A percentile compares a stretch with the other conserved stretches of the same genome.
These are phyloP conservation scores for Tricholomella constricta DNA, from an alignment of 768 basidiomycete species.

Conservation along the genomic window DNA sequence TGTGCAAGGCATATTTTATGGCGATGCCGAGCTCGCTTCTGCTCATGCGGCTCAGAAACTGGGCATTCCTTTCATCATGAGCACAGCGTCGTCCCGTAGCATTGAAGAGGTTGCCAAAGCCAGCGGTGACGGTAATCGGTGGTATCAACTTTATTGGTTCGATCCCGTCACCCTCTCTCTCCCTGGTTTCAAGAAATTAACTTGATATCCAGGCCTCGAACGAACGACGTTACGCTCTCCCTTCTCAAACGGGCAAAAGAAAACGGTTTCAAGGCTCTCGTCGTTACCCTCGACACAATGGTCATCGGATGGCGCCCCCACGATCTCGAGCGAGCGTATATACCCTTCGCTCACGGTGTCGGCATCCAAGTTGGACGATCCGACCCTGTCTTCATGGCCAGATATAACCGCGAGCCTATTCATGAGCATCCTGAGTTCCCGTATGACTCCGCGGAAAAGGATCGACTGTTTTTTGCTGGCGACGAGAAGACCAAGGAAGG, in stretches of 20 bases:
- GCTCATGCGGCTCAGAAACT: conserved; percentile 66
- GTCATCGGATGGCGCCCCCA: conserved; percentile 75
- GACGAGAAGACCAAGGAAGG: conserved; percentile 45
- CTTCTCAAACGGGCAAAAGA: conserved; percentile 66
- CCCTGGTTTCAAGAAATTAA: neutral
- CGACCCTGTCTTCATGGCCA: conserved; percentile 79
- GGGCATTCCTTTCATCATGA: conserved; percentile 71
- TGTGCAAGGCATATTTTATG: conserved; percentile 72
- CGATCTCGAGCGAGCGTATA: conserved; percentile 64
- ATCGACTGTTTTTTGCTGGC: conserved; percentile 43
- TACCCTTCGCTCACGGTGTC: conserved; percentile 67
- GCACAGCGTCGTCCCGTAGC: conserved; percentile 69
- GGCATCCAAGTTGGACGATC: conserved; percentile 69
- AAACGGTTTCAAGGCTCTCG: conserved; percentile 66
- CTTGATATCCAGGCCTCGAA: conserved; percentile 51
- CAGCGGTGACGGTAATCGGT: conserved; percentile 67
- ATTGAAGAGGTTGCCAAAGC: conserved; percentile 78
- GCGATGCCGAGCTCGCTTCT: conserved; percentile 70
- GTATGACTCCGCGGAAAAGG: conserved; percentile 51
- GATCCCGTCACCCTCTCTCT: conserved; percentile 9
- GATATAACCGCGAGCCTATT: conserved; percentile 47
- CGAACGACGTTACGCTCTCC: conserved; percentile 62
- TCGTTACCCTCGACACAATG: conserved; percentile 82
- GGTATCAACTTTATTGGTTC: conserved; percentile 85
- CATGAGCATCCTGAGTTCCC: conserved; percentile 54